These are phyloP conservation scores for Pythium plurisporium DNA, from an alignment of 352 stramenopile species.

Conservation along the genomic window DNA sequence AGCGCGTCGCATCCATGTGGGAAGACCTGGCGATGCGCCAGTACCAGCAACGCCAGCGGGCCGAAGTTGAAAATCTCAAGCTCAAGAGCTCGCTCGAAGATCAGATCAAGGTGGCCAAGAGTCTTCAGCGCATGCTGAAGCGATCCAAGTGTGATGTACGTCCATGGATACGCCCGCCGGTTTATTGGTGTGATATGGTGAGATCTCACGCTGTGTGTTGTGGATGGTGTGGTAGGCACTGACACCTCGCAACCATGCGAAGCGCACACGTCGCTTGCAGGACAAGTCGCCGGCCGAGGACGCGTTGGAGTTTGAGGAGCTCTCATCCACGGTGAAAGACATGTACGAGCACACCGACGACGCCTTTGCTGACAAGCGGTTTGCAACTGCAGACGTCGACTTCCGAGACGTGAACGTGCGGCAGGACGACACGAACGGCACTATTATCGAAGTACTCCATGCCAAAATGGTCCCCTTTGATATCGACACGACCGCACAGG, in stretches of 20 bases:
- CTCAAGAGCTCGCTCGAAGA: slow-evolving; percentile 49
- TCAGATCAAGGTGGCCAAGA: slow-evolving; percentile 51
- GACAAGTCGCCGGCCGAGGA: slow-evolving; percentile 3
- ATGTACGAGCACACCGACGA: slow-evolving; percentile 8
- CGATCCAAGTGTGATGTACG: slow-evolving; percentile 18
- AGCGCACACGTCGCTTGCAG: not conserved
- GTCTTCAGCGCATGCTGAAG: slow-evolving; percentile 22
- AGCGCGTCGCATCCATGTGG: slow-evolving; percentile 41
- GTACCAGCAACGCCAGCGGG: slow-evolving; percentile 25
- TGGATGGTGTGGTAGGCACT: slow-evolving; percentile 5
- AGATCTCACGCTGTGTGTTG: not conserved
- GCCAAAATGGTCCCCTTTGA: slow-evolving; percentile 15
- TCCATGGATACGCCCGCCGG: not conserved
- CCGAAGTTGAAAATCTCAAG: slow-evolving; percentile 52
- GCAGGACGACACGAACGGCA: slow-evolving; percentile 1
- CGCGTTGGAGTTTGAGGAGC: slow-evolving; percentile 4
- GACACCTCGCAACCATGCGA: slow-evolving; percentile 11
- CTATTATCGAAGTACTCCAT: slow-evolving; percentile 10
- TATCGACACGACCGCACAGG: not conserved
- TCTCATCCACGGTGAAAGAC: slow-evolving; percentile 6
- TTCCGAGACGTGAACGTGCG: slow-evolving; percentile 15
- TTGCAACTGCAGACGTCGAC: slow-evolving; percentile 14
- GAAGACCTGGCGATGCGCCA: slow-evolving; percentile 20
- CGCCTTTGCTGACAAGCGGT: slow-evolving; percentile 14
- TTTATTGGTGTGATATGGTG: not conserved